phyloP scores from a whole-genome alignment of 2,329 filamentous ascomycete species.

The Pseudogymnoascus sp. region DNA sequence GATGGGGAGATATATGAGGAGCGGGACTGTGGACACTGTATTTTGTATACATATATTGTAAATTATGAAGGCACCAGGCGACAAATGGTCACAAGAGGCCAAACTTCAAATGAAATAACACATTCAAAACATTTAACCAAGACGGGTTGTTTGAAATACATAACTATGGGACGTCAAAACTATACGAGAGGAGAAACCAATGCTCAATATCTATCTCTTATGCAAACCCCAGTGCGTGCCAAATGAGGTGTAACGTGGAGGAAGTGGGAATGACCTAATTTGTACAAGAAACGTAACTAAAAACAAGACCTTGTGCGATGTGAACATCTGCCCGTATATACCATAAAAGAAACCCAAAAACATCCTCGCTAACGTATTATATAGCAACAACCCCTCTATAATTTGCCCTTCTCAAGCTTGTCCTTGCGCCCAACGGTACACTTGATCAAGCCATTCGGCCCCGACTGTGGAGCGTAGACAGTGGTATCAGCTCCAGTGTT shows the following conservation, averaged over 20 bases:
- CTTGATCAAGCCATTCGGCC: slow-evolving; percentile 92
- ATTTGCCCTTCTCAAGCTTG: neutral
- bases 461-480: slow-evolving; percentile 86
- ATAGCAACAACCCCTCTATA: neutral
- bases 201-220: neutral
- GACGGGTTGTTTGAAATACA: neutral
- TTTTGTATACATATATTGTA: slow-evolving; percentile 6
- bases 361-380: neutral
- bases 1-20: neutral
- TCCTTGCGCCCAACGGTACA: slow-evolving; percentile 65
- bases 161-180: neutral
- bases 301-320: neutral
- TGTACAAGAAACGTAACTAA: neutral
- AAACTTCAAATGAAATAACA: slow-evolving; percentile 7
- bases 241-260: neutral
- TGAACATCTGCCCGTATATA: neutral
- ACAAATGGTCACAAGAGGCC: neutral
- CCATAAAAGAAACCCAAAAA: neutral
- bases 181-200: neutral
- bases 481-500: slow-evolving; percentile 95
- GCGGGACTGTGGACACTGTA: slow-evolving; percentile 1
- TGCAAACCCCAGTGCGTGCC: neutral
- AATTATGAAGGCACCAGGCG: neutral
- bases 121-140: neutral
- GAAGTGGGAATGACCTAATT: neutral